Base-by-base conservation (phyloP, 1,284 basidiomycete genomes). In the Sanghuangporus weigelae region DNA sequence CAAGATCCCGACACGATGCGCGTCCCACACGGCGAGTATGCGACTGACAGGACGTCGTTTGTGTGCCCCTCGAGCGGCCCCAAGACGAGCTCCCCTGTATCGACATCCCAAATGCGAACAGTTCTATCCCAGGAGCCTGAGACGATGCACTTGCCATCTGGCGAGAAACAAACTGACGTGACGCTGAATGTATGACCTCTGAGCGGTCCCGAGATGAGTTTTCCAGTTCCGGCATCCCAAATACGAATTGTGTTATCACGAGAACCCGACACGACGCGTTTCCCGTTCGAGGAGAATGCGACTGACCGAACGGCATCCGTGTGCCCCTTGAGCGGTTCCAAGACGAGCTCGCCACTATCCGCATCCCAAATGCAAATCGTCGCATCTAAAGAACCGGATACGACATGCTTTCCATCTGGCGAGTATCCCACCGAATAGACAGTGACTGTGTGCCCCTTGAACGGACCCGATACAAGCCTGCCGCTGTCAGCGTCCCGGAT, bases 1-100 rank as follows among this genome's bases (percentile, higher is more conserved):
- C 19, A 8, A 14, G 63, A 65, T 11, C 63, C 66, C 3, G 68
- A 67, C 7, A 59, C 57, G 36, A 69, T 31, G 21, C 40, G 36
- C 16, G 35, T 57, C 3, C 63, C 67, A 65, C 79, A 76, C 19
- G 74, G 74, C 7, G 74, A 75, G 67, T 76, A 79, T 23, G 75
- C 75, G 46, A 80, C 71, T 35, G 76, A 76, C 68, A 76, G 77
- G 62, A 80, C 78, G 66, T 76, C 73, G 57, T 73, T 73, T 67
- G 73, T 73, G 69, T 80, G 79, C 4, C 78, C 79, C 23, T 12
- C 26, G 26, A 51, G 31, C 1, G 50, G 50, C 7, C 23, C 70
- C 67, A 60, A 79, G 74, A 19, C 73, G 68, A 59, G 73, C 71
- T 54, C 68, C 16, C 31, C 46, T n/a, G 12, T 42, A 1, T 7